These are phyloP conservation scores for Leptomonas seymouri DNA, from an alignment of 208 protist species.

Conservation along the genomic window DNA sequence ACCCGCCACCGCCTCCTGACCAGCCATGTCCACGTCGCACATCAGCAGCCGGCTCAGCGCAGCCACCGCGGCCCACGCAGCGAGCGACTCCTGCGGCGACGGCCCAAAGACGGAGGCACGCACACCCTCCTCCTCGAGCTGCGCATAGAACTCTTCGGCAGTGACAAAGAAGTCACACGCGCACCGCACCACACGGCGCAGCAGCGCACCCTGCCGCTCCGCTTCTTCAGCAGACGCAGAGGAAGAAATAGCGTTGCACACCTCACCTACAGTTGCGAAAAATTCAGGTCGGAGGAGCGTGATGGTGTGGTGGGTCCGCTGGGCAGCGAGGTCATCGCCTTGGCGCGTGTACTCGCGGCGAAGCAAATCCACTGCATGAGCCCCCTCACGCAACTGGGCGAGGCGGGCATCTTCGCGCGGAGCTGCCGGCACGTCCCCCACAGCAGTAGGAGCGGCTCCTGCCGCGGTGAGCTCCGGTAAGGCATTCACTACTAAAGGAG, in stretches of 20 bases:
- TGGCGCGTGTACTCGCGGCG: slow-evolving; percentile 14
- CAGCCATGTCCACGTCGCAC: slow-evolving; percentile 27
- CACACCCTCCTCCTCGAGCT: slow-evolving; percentile 30
- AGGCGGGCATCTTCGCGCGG: slow-evolving; percentile 19
- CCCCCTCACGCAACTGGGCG: slow-evolving; percentile 8
- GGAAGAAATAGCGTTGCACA: slow-evolving; percentile 1
- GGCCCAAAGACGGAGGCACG: slow-evolving; percentile 18
- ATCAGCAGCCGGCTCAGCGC: slow-evolving; percentile 36
- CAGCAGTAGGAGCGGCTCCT: not conserved
- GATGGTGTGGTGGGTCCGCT: slow-evolving; percentile 17
- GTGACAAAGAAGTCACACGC: slow-evolving; percentile 30
- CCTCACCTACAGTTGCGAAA: slow-evolving; percentile 5
- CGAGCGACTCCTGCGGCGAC: slow-evolving; percentile 26
- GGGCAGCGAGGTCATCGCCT: slow-evolving; percentile 9
- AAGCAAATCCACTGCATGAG: slow-evolving; percentile 6
- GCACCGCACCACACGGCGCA: slow-evolving; percentile 22
- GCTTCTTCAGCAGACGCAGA: not conserved
- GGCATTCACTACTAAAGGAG: not conserved
- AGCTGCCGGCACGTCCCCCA: not conserved
- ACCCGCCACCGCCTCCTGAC: slow-evolving; percentile 1
- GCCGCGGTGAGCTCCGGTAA: not conserved
- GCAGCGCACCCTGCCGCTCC: not conserved
- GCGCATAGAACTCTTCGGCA: slow-evolving; percentile 47
- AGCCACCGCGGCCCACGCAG: slow-evolving; percentile 34
- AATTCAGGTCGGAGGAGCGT: slow-evolving; percentile 17